Conservation (phyloP, 208 protist genomes). For the Tetramitus jugosus region DNA sequence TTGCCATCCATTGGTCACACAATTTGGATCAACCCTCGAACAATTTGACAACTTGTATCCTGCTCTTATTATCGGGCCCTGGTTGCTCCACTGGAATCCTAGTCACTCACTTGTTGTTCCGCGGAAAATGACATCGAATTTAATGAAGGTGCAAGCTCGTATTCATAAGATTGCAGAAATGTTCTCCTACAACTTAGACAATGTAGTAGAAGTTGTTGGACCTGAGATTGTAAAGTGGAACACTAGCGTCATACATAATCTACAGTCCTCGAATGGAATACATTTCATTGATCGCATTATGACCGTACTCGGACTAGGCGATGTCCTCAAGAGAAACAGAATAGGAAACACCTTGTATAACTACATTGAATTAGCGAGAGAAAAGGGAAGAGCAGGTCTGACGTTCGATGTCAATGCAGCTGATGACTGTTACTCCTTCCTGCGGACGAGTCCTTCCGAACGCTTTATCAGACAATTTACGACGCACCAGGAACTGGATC, state of each 20-base stretch:
- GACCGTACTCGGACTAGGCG: background rate
- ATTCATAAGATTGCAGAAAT: background rate
- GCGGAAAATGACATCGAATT: background rate
- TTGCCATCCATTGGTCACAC: background rate
- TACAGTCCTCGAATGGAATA: background rate
- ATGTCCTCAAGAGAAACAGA: background rate
- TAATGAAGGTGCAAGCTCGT: background rate
- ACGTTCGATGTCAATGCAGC: no score
- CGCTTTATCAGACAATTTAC: background rate
- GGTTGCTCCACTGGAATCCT: background rate
- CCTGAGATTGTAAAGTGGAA: slow-evolving; percentile 8
- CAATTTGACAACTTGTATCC: background rate
- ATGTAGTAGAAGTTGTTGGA: background rate
- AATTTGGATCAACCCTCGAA: background rate
- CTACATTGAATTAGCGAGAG: background rate
- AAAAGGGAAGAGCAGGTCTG: background rate
- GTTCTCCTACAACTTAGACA: background rate
- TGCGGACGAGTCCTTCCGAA: background rate
- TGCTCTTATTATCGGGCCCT: slow-evolving; percentile 7
- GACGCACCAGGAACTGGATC: background rate
- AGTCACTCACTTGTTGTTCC: background rate
- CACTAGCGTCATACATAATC: background rate
- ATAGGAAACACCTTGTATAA: background rate
- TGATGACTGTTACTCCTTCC: no score
- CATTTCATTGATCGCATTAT: slow-evolving; percentile 23